Base-by-base conservation (phyloP, 192 early-diverging fungal species). In the Backusella liffmaniae region DNA sequence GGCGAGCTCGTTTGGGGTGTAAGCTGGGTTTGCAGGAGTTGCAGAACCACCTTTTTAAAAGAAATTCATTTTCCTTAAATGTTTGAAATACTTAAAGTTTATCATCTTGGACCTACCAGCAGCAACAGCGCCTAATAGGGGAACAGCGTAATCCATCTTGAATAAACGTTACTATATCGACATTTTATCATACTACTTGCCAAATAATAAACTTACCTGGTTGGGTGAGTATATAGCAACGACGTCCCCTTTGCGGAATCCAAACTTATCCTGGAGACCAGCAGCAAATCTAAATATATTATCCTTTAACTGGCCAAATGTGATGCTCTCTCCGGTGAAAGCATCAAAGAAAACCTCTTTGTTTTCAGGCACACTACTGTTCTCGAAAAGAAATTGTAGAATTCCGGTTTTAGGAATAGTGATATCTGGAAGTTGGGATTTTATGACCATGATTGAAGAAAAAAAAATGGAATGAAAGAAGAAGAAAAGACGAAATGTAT, bases 11-110 rank as follows among this genome's bases (percentile, higher is more conserved):
- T 83, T 82, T 35, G 84, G 79, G 5, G 88, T 94, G 82, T 96
- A 97, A 9, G 85, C 85, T 41, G 95, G 95, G 66, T 96, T 97
- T 23, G 90, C 88, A 15, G 89, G 88, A 1, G 92, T 89, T 18
- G 93, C 85, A 0, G 90, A 79, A 15, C 90, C 90, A 13, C 94
- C 92, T 26, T 86, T 86, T 62, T 62, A 62, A 62, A 62, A 56
- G 16, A 10, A 12, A 1, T 59, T 2, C 32, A 32, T 32, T 32
- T 32, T 32, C 3, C 32, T 9, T 56, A n/a, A 23, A 21, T 23
- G 9, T 56, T 26, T 56, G 53, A 56, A 56, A 21, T 56, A 23
- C 1, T 9, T 0, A 8, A 56, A 6, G 8, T 56, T 56, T 9
- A 56, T 21, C 7, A 51, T 51, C 0, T 15, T 44, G 10, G 18